Base-by-base conservation (phyloP, 768 basidiomycete genomes). In the Leccinellum luteum region DNA sequence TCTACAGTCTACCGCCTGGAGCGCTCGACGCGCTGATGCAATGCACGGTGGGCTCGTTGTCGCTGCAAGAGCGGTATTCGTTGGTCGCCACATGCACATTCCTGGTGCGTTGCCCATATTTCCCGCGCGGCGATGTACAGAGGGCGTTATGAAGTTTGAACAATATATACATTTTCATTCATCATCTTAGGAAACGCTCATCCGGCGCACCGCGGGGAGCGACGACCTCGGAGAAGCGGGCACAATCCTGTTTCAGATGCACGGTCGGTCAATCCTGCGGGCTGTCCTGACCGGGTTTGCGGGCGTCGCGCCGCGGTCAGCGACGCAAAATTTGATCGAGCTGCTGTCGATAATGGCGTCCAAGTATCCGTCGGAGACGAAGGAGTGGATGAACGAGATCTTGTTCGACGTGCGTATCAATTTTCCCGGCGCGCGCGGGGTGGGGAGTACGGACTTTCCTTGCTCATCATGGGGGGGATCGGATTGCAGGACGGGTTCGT, bases 1-100 rank as follows among this genome's bases (percentile, higher is more conserved):
- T 90, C 63, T 86, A 86, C 67, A 74, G 74, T n/a, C 74, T 92
- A 4, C 85, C 89, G 0, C 76, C 78, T 3, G 84, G 83, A 15
- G 75, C 84, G 4, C 78, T 92, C 35, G 81, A 89, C 66, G 81
- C 84, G 0, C 73, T 92, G 55, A 79, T 94, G 71, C 82, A 84
- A 49, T 88, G 89, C 58, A 82, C 89, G 2, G 79, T 87, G 27
- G 77, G 78, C 32, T 82, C 88, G 4, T 72, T 95, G 17, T 74
- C 83, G 2, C 70, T 93, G 21, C 90, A 92, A 69, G 92, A 95
- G 66, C 80, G 92, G 35, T 95, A 94, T 69, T 91, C 91, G 0
- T 77, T 96, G 9, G 89, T 90, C 2, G 81, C 89, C 1, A 89
- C 91, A 4, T 87, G 86, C 62, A 87, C 82, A 47, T 97, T 95